These are phyloP conservation scores for Colletotrichum euphorbiae DNA, from an alignment of 2,329 filamentous ascomycete species.

Conservation along the genomic window DNA sequence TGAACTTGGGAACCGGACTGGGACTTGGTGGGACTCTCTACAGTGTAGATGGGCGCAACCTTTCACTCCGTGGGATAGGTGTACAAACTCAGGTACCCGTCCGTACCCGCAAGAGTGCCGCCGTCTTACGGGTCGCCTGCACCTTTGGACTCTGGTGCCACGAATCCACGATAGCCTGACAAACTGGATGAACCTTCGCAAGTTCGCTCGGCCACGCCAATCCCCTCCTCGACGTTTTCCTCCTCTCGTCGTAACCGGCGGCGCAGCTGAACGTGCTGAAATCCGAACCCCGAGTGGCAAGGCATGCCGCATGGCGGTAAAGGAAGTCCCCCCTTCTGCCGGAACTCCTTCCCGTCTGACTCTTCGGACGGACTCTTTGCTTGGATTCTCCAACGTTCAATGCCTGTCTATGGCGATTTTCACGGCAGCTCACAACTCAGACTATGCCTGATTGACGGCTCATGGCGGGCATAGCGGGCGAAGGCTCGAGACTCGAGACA, in stretches of 20 bases:
- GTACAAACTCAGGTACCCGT: constrained; percentile 26
- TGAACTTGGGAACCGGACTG: too few relatives aligned
- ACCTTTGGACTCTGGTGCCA: constrained; percentile 20
- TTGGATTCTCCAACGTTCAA: background rate
- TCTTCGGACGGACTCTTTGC: constrained; percentile 27
- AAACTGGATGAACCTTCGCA: constrained; percentile 37
- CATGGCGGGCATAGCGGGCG: background rate
- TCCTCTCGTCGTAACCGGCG: constrained; percentile 4
- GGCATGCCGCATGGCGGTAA: too few relatives aligned
- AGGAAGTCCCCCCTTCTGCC: background rate
- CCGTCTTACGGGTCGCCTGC: constrained; percentile 23
- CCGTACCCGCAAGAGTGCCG: background rate
- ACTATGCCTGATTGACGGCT: background rate
- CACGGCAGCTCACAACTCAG: constrained; percentile 1
- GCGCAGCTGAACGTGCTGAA: constrained; percentile 20
- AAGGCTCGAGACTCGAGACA: background rate
- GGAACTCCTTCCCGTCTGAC: constrained; percentile 31
- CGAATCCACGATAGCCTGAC: constrained; percentile 24
- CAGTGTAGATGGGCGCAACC: background rate
- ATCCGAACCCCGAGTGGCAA: background rate
- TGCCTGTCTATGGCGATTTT: constrained; percentile 1
- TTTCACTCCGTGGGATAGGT: background rate
- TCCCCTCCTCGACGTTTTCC: background rate
- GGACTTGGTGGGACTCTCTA: constrained; percentile 1
- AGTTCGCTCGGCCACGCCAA: constrained; percentile 29